phyloP scores from a whole-genome alignment of 2,329 filamentous ascomycete species.

The Chrysosphaeria jannelii region DNA sequence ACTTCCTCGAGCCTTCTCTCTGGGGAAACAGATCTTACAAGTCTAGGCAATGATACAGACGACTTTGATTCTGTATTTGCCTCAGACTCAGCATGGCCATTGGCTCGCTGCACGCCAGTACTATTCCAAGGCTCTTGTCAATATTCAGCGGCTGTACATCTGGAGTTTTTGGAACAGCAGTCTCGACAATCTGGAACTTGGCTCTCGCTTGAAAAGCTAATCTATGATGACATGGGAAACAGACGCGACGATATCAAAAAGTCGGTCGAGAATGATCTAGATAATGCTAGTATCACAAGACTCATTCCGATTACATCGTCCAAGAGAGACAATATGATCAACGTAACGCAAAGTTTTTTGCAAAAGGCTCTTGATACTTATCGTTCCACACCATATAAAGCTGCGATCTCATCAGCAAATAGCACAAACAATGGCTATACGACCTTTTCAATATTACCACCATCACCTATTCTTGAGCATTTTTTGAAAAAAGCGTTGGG shows the following conservation, averaged over 20 bases:
- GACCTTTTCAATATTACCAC: slow-evolving; percentile 36
- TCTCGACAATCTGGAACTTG: slow-evolving; percentile 17
- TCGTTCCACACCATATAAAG: too few species aligned
- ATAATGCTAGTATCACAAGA: slow-evolving; percentile 10
- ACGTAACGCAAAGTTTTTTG: slow-evolving; percentile 38
- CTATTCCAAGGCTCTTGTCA: slow-evolving; percentile 15
- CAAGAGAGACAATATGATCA: slow-evolving; percentile 38
- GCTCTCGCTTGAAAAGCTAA: slow-evolving; percentile 13
- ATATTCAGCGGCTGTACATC: slow-evolving; percentile 18
- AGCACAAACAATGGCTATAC: too few species aligned
- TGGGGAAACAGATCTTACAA: too few species aligned
- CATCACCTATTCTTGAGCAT: slow-evolving; percentile 32
- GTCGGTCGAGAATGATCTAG: slow-evolving; percentile 1
- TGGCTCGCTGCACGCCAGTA: slow-evolving; percentile 18
- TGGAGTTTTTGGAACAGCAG: slow-evolving; percentile 19
- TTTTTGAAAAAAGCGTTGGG: slow-evolving; percentile 35
- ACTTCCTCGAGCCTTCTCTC: too few species aligned
- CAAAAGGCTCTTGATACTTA: slow-evolving; percentile 42
- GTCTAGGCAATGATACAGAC: too few species aligned
- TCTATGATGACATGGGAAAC: slow-evolving; percentile 7
- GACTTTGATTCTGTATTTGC: slow-evolving; percentile 17
- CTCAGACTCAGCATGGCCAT: slow-evolving; percentile 18
- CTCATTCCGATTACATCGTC: slow-evolving; percentile 15
- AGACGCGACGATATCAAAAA: background rate
- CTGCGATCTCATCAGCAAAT: too few species aligned